A percentile compares a stretch with the other conserved stretches of the same genome.
Conservation (phyloP, 441 rosid species). For the Populus tomentosa region DNA sequence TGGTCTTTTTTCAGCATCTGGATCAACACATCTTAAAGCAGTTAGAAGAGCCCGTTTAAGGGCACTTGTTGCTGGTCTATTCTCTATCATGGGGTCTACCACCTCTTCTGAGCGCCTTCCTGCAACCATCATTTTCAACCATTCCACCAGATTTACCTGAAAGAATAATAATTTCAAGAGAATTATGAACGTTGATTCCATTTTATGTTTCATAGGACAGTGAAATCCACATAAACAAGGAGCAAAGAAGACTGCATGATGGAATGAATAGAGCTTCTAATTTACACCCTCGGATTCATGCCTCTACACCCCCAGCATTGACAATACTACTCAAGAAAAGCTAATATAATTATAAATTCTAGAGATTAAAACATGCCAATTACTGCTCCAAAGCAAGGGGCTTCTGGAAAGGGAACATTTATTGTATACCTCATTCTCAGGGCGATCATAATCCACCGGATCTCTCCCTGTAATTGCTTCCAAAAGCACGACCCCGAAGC, state of each 20-base stretch:
- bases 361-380: neutral
- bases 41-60: constrained; percentile 79
- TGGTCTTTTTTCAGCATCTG: constrained; percentile 81
- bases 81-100: constrained; percentile 68
- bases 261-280: neutral
- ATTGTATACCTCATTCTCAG: constrained; percentile 68
- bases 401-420: constrained; percentile 6
- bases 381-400: neutral
- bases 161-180: constrained; percentile 8
- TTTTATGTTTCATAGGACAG: neutral
- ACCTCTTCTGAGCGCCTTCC: constrained; percentile 72
- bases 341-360: neutral
- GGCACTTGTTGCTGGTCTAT: constrained; percentile 67
- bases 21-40: constrained; percentile 92
- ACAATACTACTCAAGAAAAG: neutral
- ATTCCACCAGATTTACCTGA: constrained; percentile 93
- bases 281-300: neutral
- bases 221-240: neutral
- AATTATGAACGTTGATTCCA: neutral
- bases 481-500: constrained; percentile 78
- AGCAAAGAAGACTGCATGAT: constrained; percentile 8
- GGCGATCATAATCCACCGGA: constrained; percentile 84
- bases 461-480: constrained; percentile 98
- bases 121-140: constrained; percentile 97
- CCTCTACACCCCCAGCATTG: neutral